Percentiles rank a stretch among this genome's conserved stretches.
Conservation (phyloP, 2,329 filamentous ascomycete species). For the Beauveria bassiana region DNA sequence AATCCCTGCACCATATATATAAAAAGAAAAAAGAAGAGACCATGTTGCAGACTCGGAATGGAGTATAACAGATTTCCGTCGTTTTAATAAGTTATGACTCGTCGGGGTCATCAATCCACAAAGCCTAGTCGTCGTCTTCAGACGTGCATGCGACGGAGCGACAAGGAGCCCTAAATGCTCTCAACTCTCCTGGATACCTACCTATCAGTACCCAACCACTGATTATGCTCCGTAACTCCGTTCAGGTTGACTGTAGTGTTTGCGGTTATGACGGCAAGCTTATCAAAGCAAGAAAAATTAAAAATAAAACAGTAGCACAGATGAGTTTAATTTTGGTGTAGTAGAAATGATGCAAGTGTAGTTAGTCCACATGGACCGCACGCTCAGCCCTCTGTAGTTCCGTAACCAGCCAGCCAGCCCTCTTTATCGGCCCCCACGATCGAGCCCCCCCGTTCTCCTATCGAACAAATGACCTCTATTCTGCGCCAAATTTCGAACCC, state of each 20-base stretch:
- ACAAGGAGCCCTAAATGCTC: background rate
- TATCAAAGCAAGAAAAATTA: background rate
- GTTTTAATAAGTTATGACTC: background rate
- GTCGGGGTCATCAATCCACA: background rate
- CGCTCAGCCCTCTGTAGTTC: background rate
- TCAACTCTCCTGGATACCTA: no score
- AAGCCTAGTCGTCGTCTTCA: background rate
- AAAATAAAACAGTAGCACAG: background rate
- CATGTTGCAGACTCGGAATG: background rate
- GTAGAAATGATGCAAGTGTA: background rate
- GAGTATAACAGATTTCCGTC: background rate
- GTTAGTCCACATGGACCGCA: background rate
- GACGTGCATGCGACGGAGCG: background rate
- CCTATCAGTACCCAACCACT: no score
- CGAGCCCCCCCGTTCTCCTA: background rate
- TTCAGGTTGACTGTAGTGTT: no score
- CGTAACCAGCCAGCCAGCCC: background rate
- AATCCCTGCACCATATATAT: background rate
- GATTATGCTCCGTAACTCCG: no score
- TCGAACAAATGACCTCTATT: background rate
- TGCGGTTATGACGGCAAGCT: no score
- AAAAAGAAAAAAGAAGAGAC: no score
- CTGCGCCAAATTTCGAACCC: background rate
- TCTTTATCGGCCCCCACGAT: background rate
- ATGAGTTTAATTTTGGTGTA: background rate